Base-by-base conservation (phyloP, 2,329 filamentous ascomycete species). In the Cylindrodendrum hubeiense region DNA sequence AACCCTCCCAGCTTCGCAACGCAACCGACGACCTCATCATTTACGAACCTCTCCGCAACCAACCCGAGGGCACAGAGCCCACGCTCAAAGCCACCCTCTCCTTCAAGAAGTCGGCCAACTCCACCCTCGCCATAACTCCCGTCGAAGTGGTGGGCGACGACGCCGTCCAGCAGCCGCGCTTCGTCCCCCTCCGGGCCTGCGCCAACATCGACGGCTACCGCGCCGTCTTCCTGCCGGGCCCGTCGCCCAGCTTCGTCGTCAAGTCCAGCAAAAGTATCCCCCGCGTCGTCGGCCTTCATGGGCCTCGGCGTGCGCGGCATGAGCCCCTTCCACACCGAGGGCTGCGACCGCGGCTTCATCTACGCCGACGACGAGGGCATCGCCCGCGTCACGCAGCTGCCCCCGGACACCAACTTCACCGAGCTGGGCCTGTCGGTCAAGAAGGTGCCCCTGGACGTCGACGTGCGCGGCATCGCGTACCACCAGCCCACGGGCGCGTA, bases 11-110 rank as follows among this genome's bases (percentile, higher is more conserved):
- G 92, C 83, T 95, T 28, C 92, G 95, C 54, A 93, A 93, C 52
- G 86, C 88, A 10, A 91, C 89, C 64, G 92, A 97, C 68, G 95
- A 98, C 75, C 82, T 98, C 34, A 91, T 92, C 12, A 87, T 98
- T 49, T 99, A 98, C 77, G 90, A 96, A 76, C 94, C 95, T 2
- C 91, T 94, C 71, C 85, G 88, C 44, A 82, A 82, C 66, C 80
- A 76, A 41, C 76, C 74, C 28, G 78, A 78, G 60, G 77, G 73
- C 61, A 70, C 80, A 28, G 79, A 84, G 6, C 30, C 71, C 2
- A 67, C 65, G 3, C 85, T 91, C 70, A 82, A 86, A 1, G 80
- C 83, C 24, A 87, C 85, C 8, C 82, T 98, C 12, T 88, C 90
- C 59, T 97, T 97, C 79, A 85, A 91, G 60, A 97, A 97, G 78